Evolutionary conservation across 164 flowering plant genomes (phyloP).

Genomic region (Vitis rotundifolia): DNA sequence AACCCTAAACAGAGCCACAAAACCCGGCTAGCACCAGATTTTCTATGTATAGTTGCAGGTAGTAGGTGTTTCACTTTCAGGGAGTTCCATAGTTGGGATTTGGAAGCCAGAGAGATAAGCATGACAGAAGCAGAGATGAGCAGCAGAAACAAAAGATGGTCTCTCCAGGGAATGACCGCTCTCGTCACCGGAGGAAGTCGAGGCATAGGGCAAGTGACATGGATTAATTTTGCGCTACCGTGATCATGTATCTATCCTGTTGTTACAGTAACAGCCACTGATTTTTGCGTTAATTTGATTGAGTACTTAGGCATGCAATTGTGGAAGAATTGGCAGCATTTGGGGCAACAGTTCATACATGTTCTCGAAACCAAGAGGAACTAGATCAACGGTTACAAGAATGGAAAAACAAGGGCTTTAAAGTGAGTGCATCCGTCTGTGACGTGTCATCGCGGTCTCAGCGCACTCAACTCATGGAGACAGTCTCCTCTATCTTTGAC

Average conservation of each 20-base stretch:
- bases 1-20: too few species aligned
- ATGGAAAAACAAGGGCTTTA: slow-evolving; percentile 47
- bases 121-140: slow-evolving; percentile 7
- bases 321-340: slow-evolving; percentile 60
- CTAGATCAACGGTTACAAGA: slow-evolving; percentile 33
- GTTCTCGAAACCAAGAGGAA: slow-evolving; percentile 42
- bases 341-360: slow-evolving; percentile 52
- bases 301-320: slow-evolving; percentile 32
- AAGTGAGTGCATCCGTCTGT: slow-evolving; percentile 51
- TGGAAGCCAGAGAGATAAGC: not conserved
- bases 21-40: too few species aligned
- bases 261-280: not conserved
- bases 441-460: slow-evolving; percentile 38
- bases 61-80: too few species aligned
- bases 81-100: too few species aligned
- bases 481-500: slow-evolving; percentile 38
- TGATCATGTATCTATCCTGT: not conserved
- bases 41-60: too few species aligned
- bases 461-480: slow-evolving; percentile 42
- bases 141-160: slow-evolving; percentile 35
- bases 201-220: slow-evolving; percentile 48
- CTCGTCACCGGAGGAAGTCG: slow-evolving; percentile 62
- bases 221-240: too few species aligned
- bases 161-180: slow-evolving; percentile 54
- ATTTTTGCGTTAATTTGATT: slow-evolving; percentile 1